Conservation (phyloP, 2,329 filamentous ascomycete species). For the Pyricularia pennisetigena region DNA sequence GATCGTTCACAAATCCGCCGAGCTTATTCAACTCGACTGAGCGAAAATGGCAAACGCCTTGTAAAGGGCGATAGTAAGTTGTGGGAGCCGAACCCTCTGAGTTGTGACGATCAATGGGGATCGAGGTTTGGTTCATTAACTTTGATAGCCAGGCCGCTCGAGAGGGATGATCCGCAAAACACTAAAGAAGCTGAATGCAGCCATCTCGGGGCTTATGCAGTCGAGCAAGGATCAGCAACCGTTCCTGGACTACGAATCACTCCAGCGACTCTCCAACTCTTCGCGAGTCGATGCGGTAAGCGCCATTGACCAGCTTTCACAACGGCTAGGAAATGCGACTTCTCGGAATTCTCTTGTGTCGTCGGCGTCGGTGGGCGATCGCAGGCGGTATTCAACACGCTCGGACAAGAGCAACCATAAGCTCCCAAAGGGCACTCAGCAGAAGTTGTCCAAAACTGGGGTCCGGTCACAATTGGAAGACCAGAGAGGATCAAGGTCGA, state of each 20-base stretch:
- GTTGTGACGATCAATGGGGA: background rate
- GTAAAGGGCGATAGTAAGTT: slow-evolving; percentile 37
- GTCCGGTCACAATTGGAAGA: background rate
- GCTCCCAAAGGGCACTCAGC: background rate
- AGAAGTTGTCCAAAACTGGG: background rate
- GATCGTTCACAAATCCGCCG: slow-evolving; percentile 30
- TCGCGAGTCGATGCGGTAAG: slow-evolving; percentile 37
- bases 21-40: slow-evolving; percentile 30
- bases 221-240: slow-evolving; percentile 21
- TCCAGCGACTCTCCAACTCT: slow-evolving; percentile 34
- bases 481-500: background rate
- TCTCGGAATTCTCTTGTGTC: slow-evolving; percentile 11
- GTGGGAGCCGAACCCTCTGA: background rate
- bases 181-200: slow-evolving; percentile 30
- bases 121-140: background rate
- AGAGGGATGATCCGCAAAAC: slow-evolving; percentile 29
- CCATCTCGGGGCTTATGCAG: slow-evolving; percentile 28
- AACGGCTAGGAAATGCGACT: slow-evolving; percentile 16
- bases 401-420: background rate
- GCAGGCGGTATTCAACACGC: background rate
- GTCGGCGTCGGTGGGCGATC: background rate
- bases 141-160: slow-evolving; percentile 21
- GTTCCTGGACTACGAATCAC: slow-evolving; percentile 32
- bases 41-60: slow-evolving; percentile 29
- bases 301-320: slow-evolving; percentile 37